Conservation (phyloP, 345 rosid genomes). For the Pistacia integerrima region DNA sequence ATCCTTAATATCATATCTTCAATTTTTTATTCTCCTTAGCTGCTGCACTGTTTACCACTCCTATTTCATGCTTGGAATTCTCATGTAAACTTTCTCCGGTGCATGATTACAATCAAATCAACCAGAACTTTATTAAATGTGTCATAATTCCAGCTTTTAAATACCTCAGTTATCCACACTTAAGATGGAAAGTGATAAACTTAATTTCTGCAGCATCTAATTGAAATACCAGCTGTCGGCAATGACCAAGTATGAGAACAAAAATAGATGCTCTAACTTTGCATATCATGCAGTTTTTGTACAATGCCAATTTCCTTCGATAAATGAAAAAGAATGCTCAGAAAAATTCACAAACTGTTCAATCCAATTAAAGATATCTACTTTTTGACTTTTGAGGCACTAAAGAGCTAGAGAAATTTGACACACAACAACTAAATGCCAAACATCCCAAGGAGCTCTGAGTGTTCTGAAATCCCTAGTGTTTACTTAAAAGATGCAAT, state of each 20-base stretch:
- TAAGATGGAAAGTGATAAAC: no score
- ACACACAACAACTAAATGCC: background rate
- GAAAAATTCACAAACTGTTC: no score
- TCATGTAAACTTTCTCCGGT: background rate
- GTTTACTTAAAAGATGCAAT: background rate
- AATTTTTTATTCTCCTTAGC: background rate
- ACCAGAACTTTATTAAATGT: no score
- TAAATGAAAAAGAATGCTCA: background rate
- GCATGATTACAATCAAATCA: no score
- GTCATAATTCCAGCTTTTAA: no score
- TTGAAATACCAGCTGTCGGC: no score
- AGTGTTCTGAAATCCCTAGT: background rate
- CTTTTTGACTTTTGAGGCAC: no score
- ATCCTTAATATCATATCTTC: background rate
- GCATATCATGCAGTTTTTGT: background rate
- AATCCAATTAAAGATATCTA: no score
- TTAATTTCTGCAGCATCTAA: no score
- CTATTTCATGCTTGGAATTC: background rate
- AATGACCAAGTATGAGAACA: background rate
- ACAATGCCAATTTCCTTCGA: background rate
- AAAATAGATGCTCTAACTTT: background rate
- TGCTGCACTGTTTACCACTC: constrained; percentile 3
- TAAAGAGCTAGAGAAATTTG: no score
- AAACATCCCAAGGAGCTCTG: background rate
- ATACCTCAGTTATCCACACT: no score